phyloP scores from a whole-genome alignment of 2,329 filamentous ascomycete species.

The Trichophyton benhamiae region DNA sequence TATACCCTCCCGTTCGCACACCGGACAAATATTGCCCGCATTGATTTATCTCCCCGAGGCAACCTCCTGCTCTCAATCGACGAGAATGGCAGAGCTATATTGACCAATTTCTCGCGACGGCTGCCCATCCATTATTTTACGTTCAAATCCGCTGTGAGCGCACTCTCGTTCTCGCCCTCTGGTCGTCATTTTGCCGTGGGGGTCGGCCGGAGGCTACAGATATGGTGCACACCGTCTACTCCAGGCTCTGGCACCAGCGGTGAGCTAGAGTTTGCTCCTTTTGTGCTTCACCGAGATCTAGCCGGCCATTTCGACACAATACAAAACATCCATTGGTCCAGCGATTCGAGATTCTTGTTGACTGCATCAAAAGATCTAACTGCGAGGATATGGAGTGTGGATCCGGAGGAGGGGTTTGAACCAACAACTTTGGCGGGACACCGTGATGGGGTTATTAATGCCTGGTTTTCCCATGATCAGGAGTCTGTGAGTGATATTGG shows the following conservation, averaged over 20 bases:
- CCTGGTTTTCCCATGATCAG: constrained; percentile 93
- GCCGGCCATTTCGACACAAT: constrained; percentile 82
- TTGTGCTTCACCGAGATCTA: constrained; percentile 75
- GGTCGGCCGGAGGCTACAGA: constrained; percentile 74
- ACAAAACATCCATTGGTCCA: constrained; percentile 83
- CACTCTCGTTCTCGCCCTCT: constrained; percentile 80
- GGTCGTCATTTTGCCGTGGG: constrained; percentile 84
- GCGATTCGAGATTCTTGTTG: constrained; percentile 89
- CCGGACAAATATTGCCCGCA: constrained; percentile 78
- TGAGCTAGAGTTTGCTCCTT: constrained; percentile 87
- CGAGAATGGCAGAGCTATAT: constrained; percentile 83
- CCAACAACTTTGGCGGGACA: constrained; percentile 86
- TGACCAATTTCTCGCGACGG: constrained; percentile 78
- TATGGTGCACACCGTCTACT: constrained; percentile 90
- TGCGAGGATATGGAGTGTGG: constrained; percentile 85
- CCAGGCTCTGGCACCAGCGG: constrained; percentile 67
- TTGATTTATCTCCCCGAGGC: constrained; percentile 79
- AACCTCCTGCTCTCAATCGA: constrained; percentile 89
- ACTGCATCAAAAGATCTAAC: constrained; percentile 87
- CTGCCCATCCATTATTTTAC: constrained; percentile 89
- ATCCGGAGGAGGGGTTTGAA: constrained; percentile 73
- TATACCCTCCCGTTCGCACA: constrained; percentile 61
- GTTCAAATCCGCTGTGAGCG: constrained; percentile 71
- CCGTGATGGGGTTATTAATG: constrained; percentile 76
- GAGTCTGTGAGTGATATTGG: constrained; percentile 47